Base-by-base conservation (phyloP, 1,284 basidiomycete genomes). In the Ceraceosorus guamensis region DNA sequence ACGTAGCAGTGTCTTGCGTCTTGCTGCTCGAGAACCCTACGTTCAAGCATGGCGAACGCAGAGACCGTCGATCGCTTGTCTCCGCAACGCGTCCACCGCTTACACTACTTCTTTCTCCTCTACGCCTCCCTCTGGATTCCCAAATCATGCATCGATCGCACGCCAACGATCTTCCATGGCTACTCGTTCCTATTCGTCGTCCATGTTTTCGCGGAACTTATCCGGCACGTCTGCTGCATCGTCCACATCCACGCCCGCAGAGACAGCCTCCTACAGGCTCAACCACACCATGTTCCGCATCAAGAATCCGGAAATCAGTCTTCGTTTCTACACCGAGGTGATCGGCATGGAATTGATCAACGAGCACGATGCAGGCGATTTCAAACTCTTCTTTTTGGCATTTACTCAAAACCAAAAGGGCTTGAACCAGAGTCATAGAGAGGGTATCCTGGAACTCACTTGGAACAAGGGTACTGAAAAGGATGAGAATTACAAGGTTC, bases 331-430 rank as follows among this genome's bases (percentile, higher is more conserved):
- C 65, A 51, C 67, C 49, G 58, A 75, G 46, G 76, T 85, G 53
- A 81, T 95, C 47, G 91, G 92, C 63, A 93, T 96, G 91, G 86
- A 91, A 50, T 80, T 89, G 50, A 80, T 89, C 53, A 81, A 82
- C 57, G 67, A 56, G 45, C 64, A 71, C 64, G 60, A 70, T n/a
- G 69, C 49, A 33, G 63, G 50, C 41, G 82, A 83, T 66, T 90
- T 88, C 76, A 87, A 85, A 0, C 80, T 89, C 31, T 90, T 89
- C 78, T 91, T 89, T 80, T 82, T 91, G 49, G 87, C 82, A 32
- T 90, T 83, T 77, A n/a, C n/a, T n/a, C 84, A 87, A 67, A 80
- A 85, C 63, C 81, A 85, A 53, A 83, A 81, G 65, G 55, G 46
- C 13, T 73, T 76, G 8, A 69, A 77, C 11, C 79, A 80, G 24